Evolutionary conservation across 1,284 basidiomycete species (phyloP).

Genomic region (Ustilago tritici): DNA sequence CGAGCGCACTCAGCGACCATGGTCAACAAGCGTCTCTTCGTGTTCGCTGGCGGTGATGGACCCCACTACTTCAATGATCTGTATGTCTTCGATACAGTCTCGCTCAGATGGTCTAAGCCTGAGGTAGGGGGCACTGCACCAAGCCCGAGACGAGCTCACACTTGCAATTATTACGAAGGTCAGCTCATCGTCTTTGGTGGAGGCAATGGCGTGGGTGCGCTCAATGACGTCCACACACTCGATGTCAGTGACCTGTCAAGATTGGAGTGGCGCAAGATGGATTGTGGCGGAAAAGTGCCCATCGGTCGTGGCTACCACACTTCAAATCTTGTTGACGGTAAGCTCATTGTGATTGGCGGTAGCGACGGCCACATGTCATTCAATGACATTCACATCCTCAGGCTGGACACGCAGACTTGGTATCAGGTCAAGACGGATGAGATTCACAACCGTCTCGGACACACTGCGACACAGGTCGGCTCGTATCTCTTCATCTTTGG

Average conservation of each 20-base stretch:
- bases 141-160: slow-evolving; percentile 84
- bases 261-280: slow-evolving; percentile 75
- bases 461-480: slow-evolving; percentile 90
- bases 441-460: slow-evolving; percentile 76
- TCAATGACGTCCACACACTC: slow-evolving; percentile 90
- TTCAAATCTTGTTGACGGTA: slow-evolving; percentile 84
- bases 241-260: slow-evolving; percentile 75
- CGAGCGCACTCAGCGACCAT: slow-evolving; percentile 89
- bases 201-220: slow-evolving; percentile 86
- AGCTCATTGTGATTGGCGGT: slow-evolving; percentile 85
- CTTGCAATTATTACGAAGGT: slow-evolving; percentile 80
- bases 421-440: slow-evolving; percentile 52
- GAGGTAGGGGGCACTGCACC: slow-evolving; percentile 70
- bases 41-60: slow-evolving; percentile 88
- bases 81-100: slow-evolving; percentile 82
- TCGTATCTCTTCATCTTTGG: slow-evolving; percentile 90
- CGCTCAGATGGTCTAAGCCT: slow-evolving; percentile 52
- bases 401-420: slow-evolving; percentile 72
- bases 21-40: slow-evolving; percentile 80
- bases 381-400: slow-evolving; percentile 86
- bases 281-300: slow-evolving; percentile 66
- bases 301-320: slow-evolving; percentile 88
- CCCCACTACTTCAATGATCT: slow-evolving; percentile 75
- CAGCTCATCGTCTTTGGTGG: slow-evolving; percentile 90
- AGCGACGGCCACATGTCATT: slow-evolving; percentile 76